Base-by-base conservation (phyloP, 2,329 filamentous ascomycete genomes). In the Xylariaceae sp. region DNA sequence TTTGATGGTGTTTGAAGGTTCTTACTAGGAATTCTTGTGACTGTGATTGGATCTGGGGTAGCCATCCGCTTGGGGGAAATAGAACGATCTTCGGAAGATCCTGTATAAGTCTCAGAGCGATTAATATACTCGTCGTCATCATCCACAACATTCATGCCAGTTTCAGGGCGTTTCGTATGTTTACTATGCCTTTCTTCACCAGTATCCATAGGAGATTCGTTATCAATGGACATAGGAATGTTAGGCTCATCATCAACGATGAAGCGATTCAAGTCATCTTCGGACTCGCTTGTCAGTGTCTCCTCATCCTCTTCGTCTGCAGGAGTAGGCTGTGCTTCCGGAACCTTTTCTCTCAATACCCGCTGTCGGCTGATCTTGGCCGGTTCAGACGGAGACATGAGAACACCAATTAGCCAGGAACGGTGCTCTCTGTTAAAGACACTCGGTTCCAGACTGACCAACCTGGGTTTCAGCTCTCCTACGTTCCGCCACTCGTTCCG, bases 361-460 rank as follows among this genome's bases (percentile, higher is more conserved):
- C 58, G 62, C 15, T 69, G 62, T 9, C 67, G 54, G 13, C 64
- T 59, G 10, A 66, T 66, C 45, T 73, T 77, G 3, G 73, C 69
- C 0, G 78, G 77, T 40, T 72, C 71, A 11, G 72, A 46, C 4
- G 61, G 74, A 15, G 73, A 73, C 32, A 71, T 70, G 4, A 85
- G 71, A 20, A 81, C 61, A 6, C 68, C 59, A n/a, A 81, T 73
- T 3, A 75, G 66, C 81, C 82, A 87, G 6, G 66, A 64, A 7
- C 78, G 67, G 32, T 81, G 70, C 63, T 86, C 75, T 42, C 81
- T 80, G 49, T 88, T 80, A 29, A 82, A 79, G 1, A 96, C 72
- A 3, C 79, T 91, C 4, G 77, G 73, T 54, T 93, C 85, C 49
- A 96, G 73, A 29, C 73, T 79, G 9, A 73, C 70, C 42, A 85